A percentile compares a stretch with the other conserved stretches of the same genome.
phyloP scores from a whole-genome alignment of 441 rosid genomes.

The Euphorbia schlechtendalii region DNA sequence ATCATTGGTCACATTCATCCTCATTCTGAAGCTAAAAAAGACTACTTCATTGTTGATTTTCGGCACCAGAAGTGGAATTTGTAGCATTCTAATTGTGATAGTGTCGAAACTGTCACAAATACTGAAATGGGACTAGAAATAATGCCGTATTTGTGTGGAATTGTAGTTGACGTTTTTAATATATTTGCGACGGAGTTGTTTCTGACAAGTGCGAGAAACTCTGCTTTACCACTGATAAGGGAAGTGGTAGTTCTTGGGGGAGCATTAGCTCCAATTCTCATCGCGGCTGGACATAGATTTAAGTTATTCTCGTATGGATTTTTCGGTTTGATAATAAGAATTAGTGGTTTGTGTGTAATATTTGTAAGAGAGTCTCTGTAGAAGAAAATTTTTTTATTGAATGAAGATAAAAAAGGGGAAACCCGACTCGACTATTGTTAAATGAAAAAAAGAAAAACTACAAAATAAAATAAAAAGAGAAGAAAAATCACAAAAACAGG shows the following conservation, averaged over 20 bases:
- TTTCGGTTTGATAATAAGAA: slow-evolving; percentile 47
- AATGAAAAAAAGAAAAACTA: too few species aligned
- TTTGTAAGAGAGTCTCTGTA: slow-evolving; percentile 60
- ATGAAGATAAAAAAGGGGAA: too few species aligned
- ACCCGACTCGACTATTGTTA: too few species aligned
- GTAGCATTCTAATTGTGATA: slow-evolving; percentile 37
- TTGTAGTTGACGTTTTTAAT: slow-evolving; percentile 34
- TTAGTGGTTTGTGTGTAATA: slow-evolving; percentile 40
- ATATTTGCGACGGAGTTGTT: slow-evolving; percentile 65
- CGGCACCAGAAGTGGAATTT: slow-evolving; percentile 38
- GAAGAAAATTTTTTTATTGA: slow-evolving; percentile 28
- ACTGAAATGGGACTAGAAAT: slow-evolving; percentile 50
- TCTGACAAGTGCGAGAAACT: slow-evolving; percentile 72
- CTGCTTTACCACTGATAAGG: slow-evolving; percentile 56
- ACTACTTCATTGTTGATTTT: slow-evolving; percentile 37
- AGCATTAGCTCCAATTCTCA: slow-evolving; percentile 49
- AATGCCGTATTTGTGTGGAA: slow-evolving; percentile 47
- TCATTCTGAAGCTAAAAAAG: slow-evolving; percentile 39
- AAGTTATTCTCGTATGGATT: slow-evolving; percentile 41
- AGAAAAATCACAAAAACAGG: too few species aligned
- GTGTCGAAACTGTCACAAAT: slow-evolving; percentile 15
- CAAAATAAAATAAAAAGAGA: too few species aligned
- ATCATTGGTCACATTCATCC: slow-evolving; percentile 34
- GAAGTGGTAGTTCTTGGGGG: slow-evolving; percentile 66
- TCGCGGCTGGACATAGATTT: slow-evolving; percentile 41